These are phyloP conservation scores for Mycena epipterygia DNA, from an alignment of 768 basidiomycete species.

Conservation along the genomic window DNA sequence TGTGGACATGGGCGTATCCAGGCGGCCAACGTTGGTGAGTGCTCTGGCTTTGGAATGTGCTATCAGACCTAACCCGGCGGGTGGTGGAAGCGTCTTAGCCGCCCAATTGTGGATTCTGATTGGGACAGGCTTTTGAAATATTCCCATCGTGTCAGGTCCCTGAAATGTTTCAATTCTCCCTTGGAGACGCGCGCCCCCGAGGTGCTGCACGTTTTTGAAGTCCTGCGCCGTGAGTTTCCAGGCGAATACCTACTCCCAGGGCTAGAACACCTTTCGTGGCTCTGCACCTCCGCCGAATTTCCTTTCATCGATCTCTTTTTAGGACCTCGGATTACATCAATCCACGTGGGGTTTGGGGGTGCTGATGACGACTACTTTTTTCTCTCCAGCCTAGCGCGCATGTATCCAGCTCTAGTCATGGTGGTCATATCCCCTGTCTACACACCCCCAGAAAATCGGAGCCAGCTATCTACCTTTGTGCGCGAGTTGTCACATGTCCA, in stretches of 20 bases:
- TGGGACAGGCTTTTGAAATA: neutral
- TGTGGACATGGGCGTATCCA: neutral
- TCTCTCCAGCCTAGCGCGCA: neutral
- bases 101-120: slow-evolving; percentile 3
- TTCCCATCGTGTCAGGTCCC: neutral
- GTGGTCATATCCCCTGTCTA: neutral
- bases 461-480: neutral
- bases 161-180: too few relatives aligned
- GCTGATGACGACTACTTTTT: neutral
- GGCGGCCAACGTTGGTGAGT: neutral
- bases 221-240: neutral
- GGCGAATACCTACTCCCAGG: neutral
- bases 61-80: neutral
- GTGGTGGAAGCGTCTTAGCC: neutral
- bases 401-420: neutral
- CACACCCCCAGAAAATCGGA: too few relatives aligned
- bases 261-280: neutral
- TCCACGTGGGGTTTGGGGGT: neutral
- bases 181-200: neutral
- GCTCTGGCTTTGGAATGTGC: neutral
- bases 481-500: neutral
- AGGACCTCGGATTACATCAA: neutral
- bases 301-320: slow-evolving; percentile 1
- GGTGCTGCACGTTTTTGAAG: neutral
- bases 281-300: neutral